These are phyloP conservation scores for Spergularia azorica DNA, from an alignment of 179 eudicot species.

Conservation along the genomic window DNA sequence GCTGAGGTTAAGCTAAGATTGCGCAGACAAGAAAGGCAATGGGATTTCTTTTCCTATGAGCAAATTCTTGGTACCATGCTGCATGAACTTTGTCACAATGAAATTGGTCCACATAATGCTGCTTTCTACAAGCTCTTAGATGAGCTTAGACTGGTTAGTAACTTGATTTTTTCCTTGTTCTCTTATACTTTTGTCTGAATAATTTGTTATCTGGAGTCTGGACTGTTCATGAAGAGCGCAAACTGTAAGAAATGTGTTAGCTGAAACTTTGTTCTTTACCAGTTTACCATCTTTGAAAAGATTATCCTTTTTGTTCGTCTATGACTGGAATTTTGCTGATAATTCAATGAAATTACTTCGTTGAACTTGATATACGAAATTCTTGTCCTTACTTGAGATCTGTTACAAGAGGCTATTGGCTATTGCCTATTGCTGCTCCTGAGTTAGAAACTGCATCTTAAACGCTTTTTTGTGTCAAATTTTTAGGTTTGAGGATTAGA, in stretches of 20 bases:
- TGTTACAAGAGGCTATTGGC: no score
- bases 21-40: slow-evolving; percentile 63
- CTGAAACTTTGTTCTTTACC: neutral
- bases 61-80: slow-evolving; percentile 88
- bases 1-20: slow-evolving; percentile 68
- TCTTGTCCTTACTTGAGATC: neutral
- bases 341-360: neutral
- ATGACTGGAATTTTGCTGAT: neutral
- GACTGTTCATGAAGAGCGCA: neutral
- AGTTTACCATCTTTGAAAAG: neutral
- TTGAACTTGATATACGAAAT: neutral
- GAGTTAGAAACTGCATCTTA: neutral
- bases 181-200: neutral
- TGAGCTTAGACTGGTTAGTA: slow-evolving; percentile 69
- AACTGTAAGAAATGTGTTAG: neutral
- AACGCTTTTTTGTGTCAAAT: no score
- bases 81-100: slow-evolving; percentile 84
- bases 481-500: neutral
- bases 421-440: no score
- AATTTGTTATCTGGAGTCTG: neutral
- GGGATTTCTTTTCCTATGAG: slow-evolving; percentile 67
- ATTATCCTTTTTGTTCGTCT: neutral
- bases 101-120: slow-evolving; percentile 67
- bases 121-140: slow-evolving; percentile 76
- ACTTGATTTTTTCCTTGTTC: neutral